phyloP scores from a whole-genome alignment of 441 rosid species.

The Erodium texanum region DNA sequence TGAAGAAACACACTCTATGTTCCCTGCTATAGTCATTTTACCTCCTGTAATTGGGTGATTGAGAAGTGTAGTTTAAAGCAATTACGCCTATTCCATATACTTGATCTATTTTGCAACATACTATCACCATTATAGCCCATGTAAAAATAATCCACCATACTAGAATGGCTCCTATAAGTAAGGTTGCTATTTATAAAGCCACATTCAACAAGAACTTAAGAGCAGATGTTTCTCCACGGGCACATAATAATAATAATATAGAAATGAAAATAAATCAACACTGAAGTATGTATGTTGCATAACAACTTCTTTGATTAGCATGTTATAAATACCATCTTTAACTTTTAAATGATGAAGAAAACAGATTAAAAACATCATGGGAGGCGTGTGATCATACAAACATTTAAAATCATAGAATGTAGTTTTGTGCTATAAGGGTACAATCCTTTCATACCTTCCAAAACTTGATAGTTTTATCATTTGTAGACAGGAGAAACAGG shows the following conservation, averaged over 20 bases:
- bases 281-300: not conserved
- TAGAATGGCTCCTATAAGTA: not conserved
- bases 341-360: not conserved
- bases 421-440: conserved; percentile 18
- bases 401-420: not conserved
- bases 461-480: conserved; percentile 74
- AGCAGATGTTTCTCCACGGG: not conserved
- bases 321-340: not conserved
- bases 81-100: no score
- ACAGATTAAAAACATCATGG: not conserved
- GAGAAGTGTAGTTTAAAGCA: no score
- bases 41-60: no score
- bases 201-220: not conserved
- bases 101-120: not conserved
- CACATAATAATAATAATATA: not conserved
- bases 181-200: not conserved
- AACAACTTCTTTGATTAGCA: not conserved
- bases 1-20: no score
- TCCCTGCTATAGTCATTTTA: no score
- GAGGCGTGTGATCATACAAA: not conserved
- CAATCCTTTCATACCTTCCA: not conserved
- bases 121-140: no score
- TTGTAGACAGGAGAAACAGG: conserved; percentile 80
- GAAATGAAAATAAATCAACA: not conserved
- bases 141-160: not conserved